These are phyloP conservation scores for Proliferodiscus dingleyae DNA, from an alignment of 2,329 filamentous ascomycete genomes.

Conservation along the genomic window DNA sequence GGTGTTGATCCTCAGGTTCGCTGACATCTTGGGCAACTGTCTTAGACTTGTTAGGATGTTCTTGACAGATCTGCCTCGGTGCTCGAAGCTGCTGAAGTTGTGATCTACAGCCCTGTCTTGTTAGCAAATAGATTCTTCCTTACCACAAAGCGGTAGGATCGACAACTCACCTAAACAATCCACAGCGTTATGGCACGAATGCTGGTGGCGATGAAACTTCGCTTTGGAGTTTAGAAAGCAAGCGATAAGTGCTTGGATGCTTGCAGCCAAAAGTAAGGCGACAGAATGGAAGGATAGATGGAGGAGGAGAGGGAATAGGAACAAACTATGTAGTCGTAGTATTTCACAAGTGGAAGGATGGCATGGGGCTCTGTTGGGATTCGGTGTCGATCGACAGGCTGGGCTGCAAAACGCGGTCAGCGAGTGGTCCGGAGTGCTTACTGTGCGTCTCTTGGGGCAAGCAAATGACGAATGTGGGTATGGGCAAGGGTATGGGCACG, in stretches of 20 bases:
- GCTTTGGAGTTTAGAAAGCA: constrained; percentile 1
- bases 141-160: constrained; percentile 6
- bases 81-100: constrained; percentile 12
- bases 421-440: constrained; percentile 2
- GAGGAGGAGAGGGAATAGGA: too few relatives aligned
- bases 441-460: too few relatives aligned
- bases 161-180: constrained; percentile 16
- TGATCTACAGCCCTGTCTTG: constrained; percentile 22
- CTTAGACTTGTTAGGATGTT: constrained; percentile 8
- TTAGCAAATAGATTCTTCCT: constrained; percentile 9
- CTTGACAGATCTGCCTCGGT: constrained; percentile 5
- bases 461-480: too few relatives aligned
- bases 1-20: constrained; percentile 19
- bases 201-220: constrained; percentile 15
- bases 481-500: too few relatives aligned
- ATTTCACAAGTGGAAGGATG: constrained; percentile 18
- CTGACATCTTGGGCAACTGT: constrained; percentile 20
- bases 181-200: constrained; percentile 2
- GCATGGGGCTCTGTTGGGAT: constrained; percentile 19
- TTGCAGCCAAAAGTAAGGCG: constrained; percentile 24
- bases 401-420: constrained; percentile 9
- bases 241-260: constrained; percentile 16
- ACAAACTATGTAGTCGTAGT: constrained; percentile 21
- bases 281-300: constrained; percentile 16
- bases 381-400: constrained; percentile 13